Percentiles rank a stretch among this genome's conserved stretches.
Evolutionary conservation across 2,329 filamentous ascomycete genomes (phyloP).

Genomic region (Calonectria montana): DNA sequence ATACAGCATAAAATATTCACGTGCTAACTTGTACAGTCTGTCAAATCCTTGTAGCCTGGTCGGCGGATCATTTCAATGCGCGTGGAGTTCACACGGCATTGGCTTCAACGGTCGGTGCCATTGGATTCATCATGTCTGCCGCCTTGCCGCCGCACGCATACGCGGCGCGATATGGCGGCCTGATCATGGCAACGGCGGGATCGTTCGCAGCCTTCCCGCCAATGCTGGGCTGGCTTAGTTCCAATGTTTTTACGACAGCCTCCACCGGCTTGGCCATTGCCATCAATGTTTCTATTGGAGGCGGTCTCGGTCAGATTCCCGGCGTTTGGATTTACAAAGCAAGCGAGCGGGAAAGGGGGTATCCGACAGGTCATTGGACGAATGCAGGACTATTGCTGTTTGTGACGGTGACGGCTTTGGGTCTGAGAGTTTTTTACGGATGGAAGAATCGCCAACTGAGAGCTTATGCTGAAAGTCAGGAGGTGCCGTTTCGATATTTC

Average conservation of each 20-base stretch:
- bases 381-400: slow-evolving; percentile 71
- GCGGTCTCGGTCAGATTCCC: slow-evolving; percentile 76
- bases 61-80: slow-evolving; percentile 71
- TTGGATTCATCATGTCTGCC: slow-evolving; percentile 70
- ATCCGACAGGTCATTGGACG: slow-evolving; percentile 77
- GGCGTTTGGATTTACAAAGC: slow-evolving; percentile 81
- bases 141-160: slow-evolving; percentile 71
- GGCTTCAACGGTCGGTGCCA: slow-evolving; percentile 56
- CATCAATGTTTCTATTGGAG: slow-evolving; percentile 74
- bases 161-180: slow-evolving; percentile 72
- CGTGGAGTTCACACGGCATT: slow-evolving; percentile 58
- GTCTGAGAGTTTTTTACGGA: slow-evolving; percentile 67
- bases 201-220: slow-evolving; percentile 77
- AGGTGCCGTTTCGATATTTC: slow-evolving; percentile 52
- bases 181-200: slow-evolving; percentile 75
- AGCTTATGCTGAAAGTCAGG: slow-evolving; percentile 44
- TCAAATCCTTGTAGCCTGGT: slow-evolving; percentile 62
- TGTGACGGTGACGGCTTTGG: slow-evolving; percentile 65
- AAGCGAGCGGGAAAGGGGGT: slow-evolving; percentile 68
- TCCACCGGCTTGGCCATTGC: slow-evolving; percentile 77
- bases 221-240: slow-evolving; percentile 76
- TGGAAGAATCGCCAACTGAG: slow-evolving; percentile 54
- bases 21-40: slow-evolving; percentile 45
- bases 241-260: slow-evolving; percentile 74
- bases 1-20: background rate